A percentile compares a stretch with the other conserved stretches of the same genome.
phyloP scores from a whole-genome alignment of 257 asterid genomes.

The Verbena officinalis region DNA sequence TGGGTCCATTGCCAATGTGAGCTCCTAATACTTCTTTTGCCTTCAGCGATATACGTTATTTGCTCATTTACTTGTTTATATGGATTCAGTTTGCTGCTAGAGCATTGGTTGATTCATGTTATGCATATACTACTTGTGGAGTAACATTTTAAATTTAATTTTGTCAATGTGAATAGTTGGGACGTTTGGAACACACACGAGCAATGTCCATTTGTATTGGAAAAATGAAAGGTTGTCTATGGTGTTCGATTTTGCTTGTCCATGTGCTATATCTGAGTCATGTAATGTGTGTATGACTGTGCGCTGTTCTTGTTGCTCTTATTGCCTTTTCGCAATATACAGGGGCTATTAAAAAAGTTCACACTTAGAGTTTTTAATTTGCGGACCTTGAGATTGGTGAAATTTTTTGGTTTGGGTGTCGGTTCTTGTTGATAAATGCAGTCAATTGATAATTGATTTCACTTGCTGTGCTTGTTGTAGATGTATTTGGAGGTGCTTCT shows the following conservation, averaged over 20 bases:
- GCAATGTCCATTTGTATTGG: conserved; percentile 4
- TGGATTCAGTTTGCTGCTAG: not conserved
- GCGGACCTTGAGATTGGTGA: conserved; percentile 2
- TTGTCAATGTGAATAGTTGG: not conserved
- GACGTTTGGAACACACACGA: not conserved
- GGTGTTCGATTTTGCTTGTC: not conserved
- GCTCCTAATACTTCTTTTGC: conserved; percentile 30
- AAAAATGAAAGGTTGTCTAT: not conserved
- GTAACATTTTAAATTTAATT: conserved; percentile 15
- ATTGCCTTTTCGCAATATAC: not conserved
- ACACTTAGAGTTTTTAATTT: not conserved
- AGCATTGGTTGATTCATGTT: conserved; percentile 6
- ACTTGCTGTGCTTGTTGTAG: not conserved
- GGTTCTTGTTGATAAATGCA: not conserved
- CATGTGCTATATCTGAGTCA: not conserved
- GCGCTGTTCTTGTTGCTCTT: not conserved
- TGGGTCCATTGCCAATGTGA: conserved; percentile 60
- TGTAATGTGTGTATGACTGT: not conserved
- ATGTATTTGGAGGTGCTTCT: not conserved
- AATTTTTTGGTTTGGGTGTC: not conserved
- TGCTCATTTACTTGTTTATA: not conserved
- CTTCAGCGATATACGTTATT: not conserved
- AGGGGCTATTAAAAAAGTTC: not conserved
- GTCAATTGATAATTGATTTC: conserved; percentile 3
- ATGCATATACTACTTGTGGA: not conserved